These are phyloP conservation scores for Fonsecaea pugnacius DNA, from an alignment of 2,329 filamentous ascomycete species.

Conservation along the genomic window DNA sequence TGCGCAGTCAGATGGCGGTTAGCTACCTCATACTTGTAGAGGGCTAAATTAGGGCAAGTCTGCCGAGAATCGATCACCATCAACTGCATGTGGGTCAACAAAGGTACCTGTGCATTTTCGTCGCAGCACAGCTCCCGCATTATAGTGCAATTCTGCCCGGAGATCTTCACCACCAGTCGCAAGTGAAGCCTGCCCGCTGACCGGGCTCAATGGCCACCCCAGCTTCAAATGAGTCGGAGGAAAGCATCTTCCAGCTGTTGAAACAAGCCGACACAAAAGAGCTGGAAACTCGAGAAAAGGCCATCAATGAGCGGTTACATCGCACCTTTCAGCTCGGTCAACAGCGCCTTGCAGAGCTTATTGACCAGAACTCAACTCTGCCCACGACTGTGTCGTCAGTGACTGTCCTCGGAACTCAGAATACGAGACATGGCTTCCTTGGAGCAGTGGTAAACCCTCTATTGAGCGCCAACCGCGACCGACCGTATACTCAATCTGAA, in stretches of 20 bases:
- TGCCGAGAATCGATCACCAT: background rate
- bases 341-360: constrained; percentile 66
- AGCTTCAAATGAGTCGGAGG: constrained; percentile 19
- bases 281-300: constrained; percentile 63
- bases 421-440: constrained; percentile 84
- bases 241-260: constrained; percentile 34
- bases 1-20: constrained; percentile 1
- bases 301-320: constrained; percentile 62
- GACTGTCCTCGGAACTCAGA: constrained; percentile 76
- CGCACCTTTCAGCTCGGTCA: constrained; percentile 67
- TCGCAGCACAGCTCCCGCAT: constrained; percentile 6
- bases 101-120: background rate
- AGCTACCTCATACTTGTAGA: background rate
- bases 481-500: constrained; percentile 77
- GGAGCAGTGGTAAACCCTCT: constrained; percentile 79
- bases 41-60: background rate
- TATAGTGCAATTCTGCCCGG: background rate
- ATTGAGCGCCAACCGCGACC: constrained; percentile 68
- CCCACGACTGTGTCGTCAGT: constrained; percentile 88
- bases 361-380: constrained; percentile 80
- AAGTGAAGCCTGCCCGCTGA: constrained; percentile 1
- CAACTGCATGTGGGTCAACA: background rate
- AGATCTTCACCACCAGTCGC: constrained; percentile 1
- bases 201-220: constrained; percentile 28
- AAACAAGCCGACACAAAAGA: constrained; percentile 57